These are phyloP conservation scores for Margaritispora aquatica DNA, from an alignment of 495 filamentous ascomycete genomes.

Conservation along the genomic window DNA sequence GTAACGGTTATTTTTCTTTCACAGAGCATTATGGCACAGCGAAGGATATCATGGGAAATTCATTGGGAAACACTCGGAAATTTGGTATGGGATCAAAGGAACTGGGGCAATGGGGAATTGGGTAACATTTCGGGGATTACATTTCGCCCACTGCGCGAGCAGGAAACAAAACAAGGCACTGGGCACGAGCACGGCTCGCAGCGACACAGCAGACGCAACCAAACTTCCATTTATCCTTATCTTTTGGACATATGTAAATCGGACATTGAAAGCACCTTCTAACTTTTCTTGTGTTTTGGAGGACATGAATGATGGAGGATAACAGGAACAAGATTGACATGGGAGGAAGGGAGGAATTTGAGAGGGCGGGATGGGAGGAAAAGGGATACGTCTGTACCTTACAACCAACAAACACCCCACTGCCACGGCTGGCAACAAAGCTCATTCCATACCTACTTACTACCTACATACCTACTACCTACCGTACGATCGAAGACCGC, in stretches of 20 bases:
- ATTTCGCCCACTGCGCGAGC: background rate
- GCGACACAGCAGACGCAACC: slow-evolving; percentile 6
- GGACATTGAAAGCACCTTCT: background rate
- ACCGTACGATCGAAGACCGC: background rate
- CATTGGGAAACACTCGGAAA: background rate
- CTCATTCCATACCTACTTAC: background rate
- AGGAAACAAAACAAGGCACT: background rate
- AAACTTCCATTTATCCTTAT: background rate
- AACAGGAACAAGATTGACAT: too few species aligned
- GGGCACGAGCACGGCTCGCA: slow-evolving; percentile 17
- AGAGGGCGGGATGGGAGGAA: background rate
- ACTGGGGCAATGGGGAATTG: background rate
- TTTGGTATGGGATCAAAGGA: background rate
- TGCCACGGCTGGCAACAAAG: background rate
- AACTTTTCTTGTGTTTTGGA: background rate
- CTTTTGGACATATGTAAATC: slow-evolving; percentile 12
- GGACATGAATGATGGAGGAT: background rate
- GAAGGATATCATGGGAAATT: slow-evolving; percentile 1
- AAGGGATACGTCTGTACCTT: background rate
- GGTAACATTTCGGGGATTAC: background rate
- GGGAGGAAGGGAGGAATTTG: background rate
- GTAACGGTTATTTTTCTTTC: slow-evolving; percentile 11
- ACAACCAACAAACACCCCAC: background rate
- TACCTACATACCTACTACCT: background rate
- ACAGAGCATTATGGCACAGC: slow-evolving; percentile 15